A percentile compares a stretch with the other conserved stretches of the same genome.
Conservation (phyloP, 768 basidiomycete genomes). For the Boletus pseudo-olivaceus region DNA sequence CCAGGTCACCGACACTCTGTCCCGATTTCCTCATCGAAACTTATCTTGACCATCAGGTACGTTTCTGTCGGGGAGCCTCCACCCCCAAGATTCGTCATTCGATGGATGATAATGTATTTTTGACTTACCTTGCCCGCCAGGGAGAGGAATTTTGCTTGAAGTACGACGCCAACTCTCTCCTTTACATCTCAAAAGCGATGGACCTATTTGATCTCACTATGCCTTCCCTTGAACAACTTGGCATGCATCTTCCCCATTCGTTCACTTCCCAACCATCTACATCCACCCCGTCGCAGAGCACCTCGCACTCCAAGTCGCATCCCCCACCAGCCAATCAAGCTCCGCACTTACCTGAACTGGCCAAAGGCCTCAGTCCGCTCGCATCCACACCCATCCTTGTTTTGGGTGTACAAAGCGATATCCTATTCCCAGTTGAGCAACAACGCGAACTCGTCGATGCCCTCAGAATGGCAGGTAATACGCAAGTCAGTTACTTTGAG, state of each 20-base stretch:
- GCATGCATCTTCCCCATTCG: constrained; percentile 39
- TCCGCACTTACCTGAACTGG: constrained; percentile 71
- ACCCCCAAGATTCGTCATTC: background rate
- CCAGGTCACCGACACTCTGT: constrained; percentile 69
- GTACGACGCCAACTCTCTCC: constrained; percentile 98
- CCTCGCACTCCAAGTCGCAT: constrained; percentile 64
- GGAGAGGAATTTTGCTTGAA: constrained; percentile 97
- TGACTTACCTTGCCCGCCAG: constrained; percentile 36
- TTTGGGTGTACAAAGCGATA: constrained; percentile 94
- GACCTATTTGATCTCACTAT: constrained; percentile 95
- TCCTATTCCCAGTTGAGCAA: constrained; percentile 95
- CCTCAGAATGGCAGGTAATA: constrained; percentile 84
- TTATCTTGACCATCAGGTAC: constrained; percentile 87
- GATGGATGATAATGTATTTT: background rate
- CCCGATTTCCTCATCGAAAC: constrained; percentile 99
- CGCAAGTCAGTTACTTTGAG: constrained; percentile 91
- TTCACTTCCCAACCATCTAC: constrained; percentile 19
- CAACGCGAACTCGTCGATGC: constrained; percentile 94
- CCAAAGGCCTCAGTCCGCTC: constrained; percentile 73
- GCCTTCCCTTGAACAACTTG: constrained; percentile 67
- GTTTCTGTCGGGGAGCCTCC: constrained; percentile 2
- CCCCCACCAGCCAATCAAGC: constrained; percentile 71
- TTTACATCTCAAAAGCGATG: constrained; percentile 99
- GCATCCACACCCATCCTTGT: constrained; percentile 76
- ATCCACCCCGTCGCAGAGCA: constrained; percentile 20